Percentiles rank a stretch among this genome's conserved stretches.
Evolutionary conservation across 1,139 yeast genomes (phyloP).

Genomic region (Saccharomyces hybrid): DNA sequence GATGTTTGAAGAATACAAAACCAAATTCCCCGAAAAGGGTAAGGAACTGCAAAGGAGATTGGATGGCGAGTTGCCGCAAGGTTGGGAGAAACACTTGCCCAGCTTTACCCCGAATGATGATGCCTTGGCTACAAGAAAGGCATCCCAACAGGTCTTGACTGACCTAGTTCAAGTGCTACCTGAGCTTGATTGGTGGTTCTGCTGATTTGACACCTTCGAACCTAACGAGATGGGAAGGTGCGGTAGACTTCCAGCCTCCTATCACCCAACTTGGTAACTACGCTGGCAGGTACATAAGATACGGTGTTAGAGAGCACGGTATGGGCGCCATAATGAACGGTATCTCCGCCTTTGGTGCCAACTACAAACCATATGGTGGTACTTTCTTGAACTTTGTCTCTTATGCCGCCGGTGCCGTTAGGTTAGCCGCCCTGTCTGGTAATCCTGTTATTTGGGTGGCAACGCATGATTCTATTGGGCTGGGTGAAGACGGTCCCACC

Average conservation of each 20-base stretch:
- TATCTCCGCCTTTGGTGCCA: conserved; percentile 90
- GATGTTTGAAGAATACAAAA: conserved; percentile 51
- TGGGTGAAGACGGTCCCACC: conserved; percentile 99
- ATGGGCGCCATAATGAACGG: conserved; percentile 99
- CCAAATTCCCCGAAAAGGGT: conserved; percentile 70
- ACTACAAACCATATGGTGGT: conserved; percentile 90
- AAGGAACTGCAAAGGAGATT: conserved; percentile 78
- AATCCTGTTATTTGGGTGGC: conserved; percentile 95
- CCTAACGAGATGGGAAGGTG: conserved; percentile 81
- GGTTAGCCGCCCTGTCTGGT: conserved; percentile 89
- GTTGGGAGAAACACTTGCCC: conserved; percentile 77
- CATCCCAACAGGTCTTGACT: conserved; percentile 75
- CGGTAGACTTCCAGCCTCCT: conserved; percentile 92
- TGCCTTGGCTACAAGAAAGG: conserved; percentile 90
- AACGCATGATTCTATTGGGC: conserved; percentile 96
- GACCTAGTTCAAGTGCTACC: conserved; percentile 63
- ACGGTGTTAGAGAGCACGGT: conserved; percentile 98
- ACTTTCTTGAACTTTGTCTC: conserved; percentile 97
- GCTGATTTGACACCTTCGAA: conserved; percentile 98
- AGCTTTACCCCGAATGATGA: conserved; percentile 66
- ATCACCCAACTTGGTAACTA: conserved; percentile 75
- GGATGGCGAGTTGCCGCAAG: conserved; percentile 69
- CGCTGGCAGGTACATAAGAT: conserved; percentile 90
- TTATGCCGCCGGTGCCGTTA: conserved; percentile 94
- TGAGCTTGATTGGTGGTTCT: conserved; percentile 93